A percentile compares a stretch with the other conserved stretches of the same genome.
Evolutionary conservation across 78 protist species (phyloP).

Genomic region (Salpingoeca rosetta): DNA sequence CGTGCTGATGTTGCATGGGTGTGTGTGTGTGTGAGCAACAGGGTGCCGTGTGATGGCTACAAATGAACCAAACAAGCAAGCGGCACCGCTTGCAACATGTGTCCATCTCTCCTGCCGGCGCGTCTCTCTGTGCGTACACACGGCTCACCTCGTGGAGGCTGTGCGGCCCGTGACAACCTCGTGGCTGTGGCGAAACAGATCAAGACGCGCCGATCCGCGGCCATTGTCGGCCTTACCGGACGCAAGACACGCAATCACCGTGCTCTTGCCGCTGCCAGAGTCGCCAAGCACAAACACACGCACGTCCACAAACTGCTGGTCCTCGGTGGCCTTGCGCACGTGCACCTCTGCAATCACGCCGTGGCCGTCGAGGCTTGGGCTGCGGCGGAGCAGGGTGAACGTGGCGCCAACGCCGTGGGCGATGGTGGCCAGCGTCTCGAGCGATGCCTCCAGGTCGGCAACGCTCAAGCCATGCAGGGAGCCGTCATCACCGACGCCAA

Average conservation of each 20-base stretch:
- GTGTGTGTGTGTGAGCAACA: too few relatives aligned
- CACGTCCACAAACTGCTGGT: neutral
- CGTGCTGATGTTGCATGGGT: constrained; percentile 46
- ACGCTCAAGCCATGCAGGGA: constrained; percentile 11
- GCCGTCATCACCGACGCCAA: constrained; percentile 56
- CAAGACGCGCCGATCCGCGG: constrained; percentile 70
- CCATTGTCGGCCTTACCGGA: constrained; percentile 79
- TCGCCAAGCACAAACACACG: constrained; percentile 1
- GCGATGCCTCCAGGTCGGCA: constrained; percentile 18
- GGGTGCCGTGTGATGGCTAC: too few relatives aligned
- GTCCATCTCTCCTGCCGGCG: too few relatives aligned
- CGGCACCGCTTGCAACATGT: too few relatives aligned
- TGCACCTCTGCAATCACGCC: neutral
- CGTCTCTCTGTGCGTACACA: too few relatives aligned
- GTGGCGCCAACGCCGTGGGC: neutral
- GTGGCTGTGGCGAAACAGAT: constrained; percentile 78
- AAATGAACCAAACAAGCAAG: too few relatives aligned
- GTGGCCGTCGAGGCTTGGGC: neutral
- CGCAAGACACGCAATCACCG: constrained; percentile 73
- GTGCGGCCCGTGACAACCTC: constrained; percentile 82
- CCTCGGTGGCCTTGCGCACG: neutral
- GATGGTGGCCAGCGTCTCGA: constrained; percentile 36
- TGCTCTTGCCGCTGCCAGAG: constrained; percentile 27
- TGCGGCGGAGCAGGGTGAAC: neutral
- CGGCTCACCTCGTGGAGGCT: too few relatives aligned